Conservation (phyloP, 106 monocot genomes). For the Dactylorhiza incarnata region DNA sequence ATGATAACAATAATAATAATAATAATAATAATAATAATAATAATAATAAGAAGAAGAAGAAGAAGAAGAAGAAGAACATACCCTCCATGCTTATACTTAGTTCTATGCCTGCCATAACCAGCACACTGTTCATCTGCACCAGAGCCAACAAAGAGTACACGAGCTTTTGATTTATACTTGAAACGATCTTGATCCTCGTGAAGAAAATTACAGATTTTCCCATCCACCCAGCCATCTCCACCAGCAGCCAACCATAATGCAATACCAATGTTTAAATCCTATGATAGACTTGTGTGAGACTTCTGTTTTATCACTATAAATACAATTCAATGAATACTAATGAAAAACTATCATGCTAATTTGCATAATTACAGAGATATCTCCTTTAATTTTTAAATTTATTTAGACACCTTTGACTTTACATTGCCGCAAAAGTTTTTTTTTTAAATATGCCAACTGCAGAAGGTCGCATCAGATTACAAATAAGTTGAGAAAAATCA, state of each 20-base stretch:
- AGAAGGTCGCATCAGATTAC: too few species aligned
- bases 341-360: too few species aligned
- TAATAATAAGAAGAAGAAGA: not conserved
- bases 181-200: conserved; percentile 19
- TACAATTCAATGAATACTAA: too few species aligned
- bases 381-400: too few species aligned
- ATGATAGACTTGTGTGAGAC: not conserved
- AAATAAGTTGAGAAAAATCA: too few species aligned
- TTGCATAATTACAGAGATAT: too few species aligned
- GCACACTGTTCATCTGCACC: conserved; percentile 99
- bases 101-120: conserved; percentile 92
- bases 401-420: too few species aligned
- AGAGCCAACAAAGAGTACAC: conserved; percentile 84
- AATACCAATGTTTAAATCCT: conserved; percentile 98
- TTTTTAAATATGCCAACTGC: too few species aligned
- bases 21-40: too few species aligned
- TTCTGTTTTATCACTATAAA: not conserved
- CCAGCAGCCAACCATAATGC: conserved; percentile 92
- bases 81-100: conserved; percentile 71
- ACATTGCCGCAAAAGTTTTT: too few species aligned
- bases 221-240: conserved; percentile 88
- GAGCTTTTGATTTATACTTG: conserved; percentile 60
- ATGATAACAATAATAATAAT: not conserved
- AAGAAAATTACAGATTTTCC: conserved; percentile 17
- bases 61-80: conserved; percentile 21